phyloP scores from a whole-genome alignment of 2,329 filamentous ascomycete species.

The Bipolaris victoriae region DNA sequence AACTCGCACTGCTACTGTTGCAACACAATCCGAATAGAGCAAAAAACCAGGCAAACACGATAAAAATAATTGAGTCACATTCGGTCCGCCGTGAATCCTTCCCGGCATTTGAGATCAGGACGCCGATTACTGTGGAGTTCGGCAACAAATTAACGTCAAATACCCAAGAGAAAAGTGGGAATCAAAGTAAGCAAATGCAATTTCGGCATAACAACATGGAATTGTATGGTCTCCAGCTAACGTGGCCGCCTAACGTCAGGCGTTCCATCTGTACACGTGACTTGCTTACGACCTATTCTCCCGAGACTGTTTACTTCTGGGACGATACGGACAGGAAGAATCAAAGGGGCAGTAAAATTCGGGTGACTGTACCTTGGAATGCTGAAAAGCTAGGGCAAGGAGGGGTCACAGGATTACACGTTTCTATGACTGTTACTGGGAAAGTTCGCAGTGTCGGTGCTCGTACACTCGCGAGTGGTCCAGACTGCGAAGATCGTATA shows the following conservation, averaged over 20 bases:
- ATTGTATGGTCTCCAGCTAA: background rate
- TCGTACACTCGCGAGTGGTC: background rate
- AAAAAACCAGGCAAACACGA: background rate
- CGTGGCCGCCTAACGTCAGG: background rate
- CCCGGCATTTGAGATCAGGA: background rate
- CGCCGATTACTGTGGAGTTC: background rate
- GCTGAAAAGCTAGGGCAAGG: background rate
- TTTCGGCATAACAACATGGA: background rate
- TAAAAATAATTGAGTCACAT: background rate
- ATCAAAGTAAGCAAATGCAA: constrained; percentile 1
- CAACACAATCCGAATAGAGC: background rate
- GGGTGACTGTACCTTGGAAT: background rate
- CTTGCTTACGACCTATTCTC: constrained; percentile 5
- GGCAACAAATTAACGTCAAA: background rate
- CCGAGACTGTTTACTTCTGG: background rate
- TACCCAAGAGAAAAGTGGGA: background rate
- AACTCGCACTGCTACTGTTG: background rate
- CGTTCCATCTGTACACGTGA: background rate
- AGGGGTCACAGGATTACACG: background rate
- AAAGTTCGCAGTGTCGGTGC: background rate
- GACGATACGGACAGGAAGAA: background rate
- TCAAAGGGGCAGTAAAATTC: background rate
- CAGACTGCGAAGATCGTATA: no score
- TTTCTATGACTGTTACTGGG: background rate
- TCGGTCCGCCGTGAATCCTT: background rate